Evolutionary conservation across 257 asterid species (phyloP).

Genomic region (Schizonepeta tenuifolia): DNA sequence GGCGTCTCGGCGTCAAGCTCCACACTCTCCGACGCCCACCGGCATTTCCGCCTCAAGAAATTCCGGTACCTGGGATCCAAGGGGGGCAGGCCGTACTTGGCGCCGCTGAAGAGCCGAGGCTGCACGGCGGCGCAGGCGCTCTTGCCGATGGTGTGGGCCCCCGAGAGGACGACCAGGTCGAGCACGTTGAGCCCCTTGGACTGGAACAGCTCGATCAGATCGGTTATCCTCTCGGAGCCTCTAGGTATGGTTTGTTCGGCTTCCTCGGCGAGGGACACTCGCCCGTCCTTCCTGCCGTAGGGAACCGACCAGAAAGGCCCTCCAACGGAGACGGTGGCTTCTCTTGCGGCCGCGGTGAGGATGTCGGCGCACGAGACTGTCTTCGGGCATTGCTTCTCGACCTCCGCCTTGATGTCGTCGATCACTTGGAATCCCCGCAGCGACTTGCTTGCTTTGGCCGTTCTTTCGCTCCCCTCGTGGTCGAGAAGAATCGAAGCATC

Average conservation of each 20-base stretch:
- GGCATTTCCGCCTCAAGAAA: conserved; percentile 71
- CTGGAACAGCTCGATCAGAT: conserved; percentile 54
- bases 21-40: conserved; percentile 88
- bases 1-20: conserved; percentile 71
- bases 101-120: conserved; percentile 58
- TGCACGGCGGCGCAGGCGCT: conserved; percentile 65
- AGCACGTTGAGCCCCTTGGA: conserved; percentile 53
- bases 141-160: conserved; percentile 87
- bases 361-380: conserved; percentile 70
- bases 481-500: conserved; percentile 61
- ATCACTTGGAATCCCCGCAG: conserved; percentile 58
- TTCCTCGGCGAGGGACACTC: conserved; percentile 41
- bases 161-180: conserved; percentile 64
- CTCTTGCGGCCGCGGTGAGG: conserved; percentile 57
- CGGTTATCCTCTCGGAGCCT: conserved; percentile 57
- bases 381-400: conserved; percentile 56
- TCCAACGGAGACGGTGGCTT: conserved; percentile 54
- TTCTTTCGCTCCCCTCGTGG: conserved; percentile 57
- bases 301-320: conserved; percentile 69
- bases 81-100: conserved; percentile 33
- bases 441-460: conserved; percentile 46
- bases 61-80: conserved; percentile 55
- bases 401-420: conserved; percentile 52
- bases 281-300: conserved; percentile 62
- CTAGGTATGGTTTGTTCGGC: conserved; percentile 42